A percentile compares a stretch with the other conserved stretches of the same genome.
Conservation (phyloP, 805 yeast species). For the Saccharomycopsis synnaedendra region DNA sequence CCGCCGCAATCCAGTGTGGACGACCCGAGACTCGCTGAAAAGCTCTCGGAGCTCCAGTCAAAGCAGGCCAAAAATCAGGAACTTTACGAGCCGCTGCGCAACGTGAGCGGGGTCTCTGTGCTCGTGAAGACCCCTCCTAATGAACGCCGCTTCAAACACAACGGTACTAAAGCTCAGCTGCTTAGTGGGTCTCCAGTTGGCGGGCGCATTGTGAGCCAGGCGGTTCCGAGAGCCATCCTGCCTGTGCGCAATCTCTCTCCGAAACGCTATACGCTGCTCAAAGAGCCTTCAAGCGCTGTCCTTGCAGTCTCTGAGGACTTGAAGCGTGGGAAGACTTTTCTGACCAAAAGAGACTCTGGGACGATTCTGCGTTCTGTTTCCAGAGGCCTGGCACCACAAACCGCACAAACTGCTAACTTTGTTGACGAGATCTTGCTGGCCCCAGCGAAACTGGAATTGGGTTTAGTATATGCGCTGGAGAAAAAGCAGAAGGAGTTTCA, state of each 20-base stretch:
- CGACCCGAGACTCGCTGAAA: neutral
- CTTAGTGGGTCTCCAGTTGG: neutral
- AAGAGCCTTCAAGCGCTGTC: neutral
- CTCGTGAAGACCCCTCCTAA: neutral
- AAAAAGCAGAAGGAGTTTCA: constrained; percentile 54
- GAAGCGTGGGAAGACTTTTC: constrained; percentile 2
- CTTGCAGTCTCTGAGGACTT: neutral
- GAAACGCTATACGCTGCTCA: neutral
- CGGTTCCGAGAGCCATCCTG: too few relatives aligned
- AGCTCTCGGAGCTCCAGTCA: neutral
- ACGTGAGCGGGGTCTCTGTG: neutral
- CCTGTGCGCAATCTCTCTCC: neutral
- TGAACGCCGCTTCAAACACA: neutral
- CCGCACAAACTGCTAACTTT: neutral
- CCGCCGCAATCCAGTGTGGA: neutral
- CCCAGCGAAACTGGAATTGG: too few relatives aligned
- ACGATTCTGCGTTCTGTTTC: neutral
- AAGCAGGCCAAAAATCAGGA: neutral
- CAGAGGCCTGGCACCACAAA: neutral
- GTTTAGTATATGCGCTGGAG: constrained; percentile 25
- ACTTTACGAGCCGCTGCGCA: neutral
- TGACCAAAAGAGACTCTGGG: neutral
- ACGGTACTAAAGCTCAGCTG: neutral
- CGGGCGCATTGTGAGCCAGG: too few relatives aligned
- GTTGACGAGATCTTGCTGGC: too few relatives aligned